Percentiles rank a stretch among this genome's conserved stretches.
phyloP scores from a whole-genome alignment of 768 basidiomycete species.

The Lactarius evosmus region DNA sequence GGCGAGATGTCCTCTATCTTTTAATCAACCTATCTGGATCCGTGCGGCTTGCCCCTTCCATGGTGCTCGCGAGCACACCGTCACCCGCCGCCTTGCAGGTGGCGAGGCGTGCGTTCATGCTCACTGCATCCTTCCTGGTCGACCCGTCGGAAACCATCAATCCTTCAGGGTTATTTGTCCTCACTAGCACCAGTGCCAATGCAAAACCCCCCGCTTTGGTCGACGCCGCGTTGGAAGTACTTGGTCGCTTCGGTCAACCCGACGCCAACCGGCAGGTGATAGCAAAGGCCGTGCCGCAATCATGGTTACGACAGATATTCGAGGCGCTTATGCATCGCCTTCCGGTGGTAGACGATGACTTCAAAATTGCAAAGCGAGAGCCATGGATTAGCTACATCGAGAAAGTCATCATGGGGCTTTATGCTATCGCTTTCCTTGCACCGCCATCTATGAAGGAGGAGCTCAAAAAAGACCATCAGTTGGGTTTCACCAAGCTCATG shows the following conservation, averaged over 20 bases:
- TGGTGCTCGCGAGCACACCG: conserved; percentile 40
- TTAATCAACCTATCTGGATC: conserved; percentile 57
- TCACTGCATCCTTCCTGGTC: conserved; percentile 72
- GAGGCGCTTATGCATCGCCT: conserved; percentile 74
- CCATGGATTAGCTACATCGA: conserved; percentile 77
- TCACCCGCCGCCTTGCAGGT: conserved; percentile 41
- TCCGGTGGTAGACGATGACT: conserved; percentile 77
- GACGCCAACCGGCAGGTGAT: conserved; percentile 80
- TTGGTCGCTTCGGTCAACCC: conserved; percentile 70
- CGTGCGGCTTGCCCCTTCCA: conserved; percentile 46
- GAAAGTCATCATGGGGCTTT: conserved; percentile 76
- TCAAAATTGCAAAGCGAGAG: conserved; percentile 59
- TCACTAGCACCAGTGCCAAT: conserved; percentile 43
- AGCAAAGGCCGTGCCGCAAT: conserved; percentile 54
- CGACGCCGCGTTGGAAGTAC: conserved; percentile 80
- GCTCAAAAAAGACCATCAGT: conserved; percentile 59
- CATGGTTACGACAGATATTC: conserved; percentile 60
- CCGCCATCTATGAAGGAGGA: conserved; percentile 68
- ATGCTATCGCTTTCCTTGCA: conserved; percentile 81
- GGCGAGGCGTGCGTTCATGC: conserved; percentile 56
- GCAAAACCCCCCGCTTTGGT: conserved; percentile 57
- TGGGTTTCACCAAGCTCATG: conserved; percentile 70
- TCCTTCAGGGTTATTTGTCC: conserved; percentile 57
- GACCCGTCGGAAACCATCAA: conserved; percentile 65
- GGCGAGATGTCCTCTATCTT: conserved; percentile 73